phyloP scores from a whole-genome alignment of 441 rosid species.

The Euphorbia celastroides region DNA sequence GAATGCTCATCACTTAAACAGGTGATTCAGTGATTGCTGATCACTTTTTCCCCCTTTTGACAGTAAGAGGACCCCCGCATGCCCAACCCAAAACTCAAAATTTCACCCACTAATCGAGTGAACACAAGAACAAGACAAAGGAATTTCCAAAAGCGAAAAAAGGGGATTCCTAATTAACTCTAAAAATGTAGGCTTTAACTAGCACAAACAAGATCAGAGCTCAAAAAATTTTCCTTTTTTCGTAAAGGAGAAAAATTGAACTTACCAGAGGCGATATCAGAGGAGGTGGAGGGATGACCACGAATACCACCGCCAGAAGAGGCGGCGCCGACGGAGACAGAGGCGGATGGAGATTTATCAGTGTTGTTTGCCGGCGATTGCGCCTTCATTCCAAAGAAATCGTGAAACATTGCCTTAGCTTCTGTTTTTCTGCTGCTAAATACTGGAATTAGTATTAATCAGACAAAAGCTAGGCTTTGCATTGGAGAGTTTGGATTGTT shows the following conservation, averaged over 20 bases:
- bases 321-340: constrained; percentile 38
- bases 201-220: background rate
- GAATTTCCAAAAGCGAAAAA: background rate
- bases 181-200: background rate
- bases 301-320: constrained; percentile 40
- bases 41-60: background rate
- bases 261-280: constrained; percentile 76
- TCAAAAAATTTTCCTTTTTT: background rate
- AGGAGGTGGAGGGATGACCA: constrained; percentile 60
- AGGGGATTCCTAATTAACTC: background rate
- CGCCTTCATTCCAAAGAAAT: constrained; percentile 68
- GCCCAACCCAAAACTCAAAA: background rate
- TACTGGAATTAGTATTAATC: background rate
- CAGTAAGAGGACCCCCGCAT: background rate
- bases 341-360: constrained; percentile 39
- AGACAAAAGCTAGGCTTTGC: constrained; percentile 15
- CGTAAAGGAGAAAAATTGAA: constrained; percentile 1
- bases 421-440: constrained; percentile 27
- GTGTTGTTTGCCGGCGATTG: constrained; percentile 22
- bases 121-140: background rate
- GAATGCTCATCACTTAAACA: constrained; percentile 8
- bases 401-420: constrained; percentile 67
- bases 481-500: constrained; percentile 30
- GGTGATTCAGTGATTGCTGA: background rate
- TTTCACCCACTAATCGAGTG: constrained; percentile 6